phyloP scores from a whole-genome alignment of 164 flowering plant genomes.

The Santalum album region DNA sequence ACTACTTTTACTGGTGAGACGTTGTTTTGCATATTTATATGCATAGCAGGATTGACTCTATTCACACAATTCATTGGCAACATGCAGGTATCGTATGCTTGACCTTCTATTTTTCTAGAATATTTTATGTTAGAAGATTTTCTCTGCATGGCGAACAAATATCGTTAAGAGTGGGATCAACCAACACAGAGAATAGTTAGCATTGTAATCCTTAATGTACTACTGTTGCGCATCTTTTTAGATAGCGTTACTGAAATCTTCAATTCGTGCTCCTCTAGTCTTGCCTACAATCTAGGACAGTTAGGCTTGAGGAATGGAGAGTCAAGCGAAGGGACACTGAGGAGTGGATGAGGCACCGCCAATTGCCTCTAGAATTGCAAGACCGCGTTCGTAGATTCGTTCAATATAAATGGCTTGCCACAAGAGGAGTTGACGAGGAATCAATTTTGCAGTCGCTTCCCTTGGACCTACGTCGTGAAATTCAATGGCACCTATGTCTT shows the following conservation, averaged over 20 bases:
- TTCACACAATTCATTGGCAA: slow-evolving; percentile 79
- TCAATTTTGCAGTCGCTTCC: slow-evolving; percentile 48
- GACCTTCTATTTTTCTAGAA: too few relatives aligned
- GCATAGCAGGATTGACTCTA: slow-evolving; percentile 55
- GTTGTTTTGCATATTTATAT: slow-evolving; percentile 45
- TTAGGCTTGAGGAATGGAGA: slow-evolving; percentile 79
- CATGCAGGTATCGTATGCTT: slow-evolving; percentile 66
- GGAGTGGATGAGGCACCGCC: slow-evolving; percentile 88
- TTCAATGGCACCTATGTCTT: slow-evolving; percentile 64
- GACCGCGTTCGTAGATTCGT: slow-evolving; percentile 66
- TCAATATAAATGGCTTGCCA: slow-evolving; percentile 75
- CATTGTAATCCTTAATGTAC: too few relatives aligned
- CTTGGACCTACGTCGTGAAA: slow-evolving; percentile 64
- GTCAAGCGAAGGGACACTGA: slow-evolving; percentile 60
- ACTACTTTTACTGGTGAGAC: slow-evolving; percentile 62
- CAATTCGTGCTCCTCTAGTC: slow-evolving; percentile 23
- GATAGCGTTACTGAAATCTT: background rate
- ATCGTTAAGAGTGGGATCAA: too few relatives aligned
- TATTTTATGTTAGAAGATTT: too few relatives aligned
- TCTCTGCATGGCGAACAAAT: too few relatives aligned
- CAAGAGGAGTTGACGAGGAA: slow-evolving; percentile 74
- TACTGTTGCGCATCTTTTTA: too few relatives aligned
- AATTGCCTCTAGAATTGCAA: slow-evolving; percentile 56
- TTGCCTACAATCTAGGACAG: slow-evolving; percentile 59
- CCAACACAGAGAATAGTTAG: too few relatives aligned